A percentile compares a stretch with the other conserved stretches of the same genome.
phyloP scores from a whole-genome alignment of 768 basidiomycete genomes.

The Suillus placidus region DNA sequence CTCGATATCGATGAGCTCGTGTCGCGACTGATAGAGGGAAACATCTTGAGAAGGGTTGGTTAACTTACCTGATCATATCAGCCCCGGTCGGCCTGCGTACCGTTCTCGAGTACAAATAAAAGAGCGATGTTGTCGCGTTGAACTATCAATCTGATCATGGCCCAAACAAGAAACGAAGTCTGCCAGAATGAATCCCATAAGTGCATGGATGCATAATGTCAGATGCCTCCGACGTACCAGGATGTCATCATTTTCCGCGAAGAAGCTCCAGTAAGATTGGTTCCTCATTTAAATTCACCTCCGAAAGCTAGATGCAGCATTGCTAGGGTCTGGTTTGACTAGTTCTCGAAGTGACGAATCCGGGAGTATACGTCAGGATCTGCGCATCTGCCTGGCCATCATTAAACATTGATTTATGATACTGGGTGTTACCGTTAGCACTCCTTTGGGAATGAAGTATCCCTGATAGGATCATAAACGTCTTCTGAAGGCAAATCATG shows the following conservation, averaged over 20 bases:
- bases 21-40: neutral
- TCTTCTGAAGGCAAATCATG: conserved; percentile 35
- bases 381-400: conserved; percentile 29
- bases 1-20: neutral
- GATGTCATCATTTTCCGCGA: neutral
- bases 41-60: neutral
- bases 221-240: neutral
- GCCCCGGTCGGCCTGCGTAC: neutral
- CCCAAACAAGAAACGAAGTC: neutral
- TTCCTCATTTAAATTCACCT: conserved; percentile 16
- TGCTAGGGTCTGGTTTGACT: conserved; percentile 22
- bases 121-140: neutral
- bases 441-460: conserved; percentile 35
- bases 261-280: neutral
- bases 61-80: neutral
- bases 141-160: neutral
- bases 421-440: conserved; percentile 26
- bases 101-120: neutral
- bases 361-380: conserved; percentile 33
- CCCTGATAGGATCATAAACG: conserved; percentile 30
- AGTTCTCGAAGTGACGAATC: conserved; percentile 22
- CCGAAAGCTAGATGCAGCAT: conserved; percentile 28
- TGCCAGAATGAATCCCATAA: neutral
- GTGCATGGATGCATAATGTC: neutral
- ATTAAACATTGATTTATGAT: neutral